Base-by-base conservation (phyloP, 2,329 filamentous ascomycete species). In the Colletotrichum gloeosporioides region DNA sequence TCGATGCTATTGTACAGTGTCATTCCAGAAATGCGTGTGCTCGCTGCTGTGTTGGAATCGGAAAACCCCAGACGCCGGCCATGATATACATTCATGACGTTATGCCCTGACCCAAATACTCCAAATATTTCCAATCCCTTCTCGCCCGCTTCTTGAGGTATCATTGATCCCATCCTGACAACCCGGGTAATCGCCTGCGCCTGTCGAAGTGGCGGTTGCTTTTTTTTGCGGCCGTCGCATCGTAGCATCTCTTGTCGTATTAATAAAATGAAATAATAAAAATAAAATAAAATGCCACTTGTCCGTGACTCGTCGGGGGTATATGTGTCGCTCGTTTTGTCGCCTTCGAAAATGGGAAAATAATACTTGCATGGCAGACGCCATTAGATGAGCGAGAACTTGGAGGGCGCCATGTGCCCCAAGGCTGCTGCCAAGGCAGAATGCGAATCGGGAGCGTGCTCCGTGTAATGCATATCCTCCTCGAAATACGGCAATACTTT, bases 401-500 rank as follows among this genome's bases (percentile, higher is more conserved):
- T 77, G 68, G 66, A 73, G 12, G 69, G 36, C 34, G 73, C 61
- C 69, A 70, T 73, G 44, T 77, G 73, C 12, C 73, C 75, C 63
- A 78, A 31, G 25, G 75, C 77, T 22, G 75, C 71, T 53, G 77
- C 77, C 66, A 77, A 34, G 15, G 77, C 77, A 29, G 71, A 69
- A 32, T 75, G 36, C 32, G 77, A 72, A 39, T 86, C 85, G 8
- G 81, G 80, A 5, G 82, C 84, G 71, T 88, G 86, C 61, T 85
- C 82, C 9, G 82, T 81, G 4, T 82, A 84, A 62, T 88, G 86
- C 77, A 87, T 86, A 69, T 88, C 86, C 73, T 87, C 86, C 62
- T 87, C 86, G 74, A 87, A 88, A 75, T 88, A 87, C 4, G 85
- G 82, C 13, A 84, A 78, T 10, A 87, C 78, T 68, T 81, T 84